Conservation (phyloP, 306 rosid species). For the Lablab purpureus region DNA sequence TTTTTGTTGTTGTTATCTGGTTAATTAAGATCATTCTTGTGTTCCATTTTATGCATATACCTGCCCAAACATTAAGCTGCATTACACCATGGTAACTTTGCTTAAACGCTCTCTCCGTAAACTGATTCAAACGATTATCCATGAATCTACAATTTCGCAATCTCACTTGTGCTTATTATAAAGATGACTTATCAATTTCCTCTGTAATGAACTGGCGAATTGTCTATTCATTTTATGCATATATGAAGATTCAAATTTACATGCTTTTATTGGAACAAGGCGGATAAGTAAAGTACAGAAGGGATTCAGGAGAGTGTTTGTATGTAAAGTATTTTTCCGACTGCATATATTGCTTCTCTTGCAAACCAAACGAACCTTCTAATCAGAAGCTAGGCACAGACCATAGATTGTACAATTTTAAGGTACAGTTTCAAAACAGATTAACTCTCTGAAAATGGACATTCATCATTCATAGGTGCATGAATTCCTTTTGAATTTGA, state of each 20-base stretch:
- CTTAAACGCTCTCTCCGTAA: neutral
- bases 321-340: neutral
- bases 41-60: neutral
- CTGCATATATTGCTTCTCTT: slow-evolving; percentile 32
- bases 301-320: slow-evolving; percentile 1
- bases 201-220: neutral
- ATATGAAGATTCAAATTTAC: slow-evolving; percentile 20
- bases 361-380: slow-evolving; percentile 37
- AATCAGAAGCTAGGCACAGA: slow-evolving; percentile 20
- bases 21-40: neutral
- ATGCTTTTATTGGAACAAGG: slow-evolving; percentile 47
- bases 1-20: neutral
- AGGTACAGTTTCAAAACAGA: slow-evolving; percentile 20
- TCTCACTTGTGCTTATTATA: neutral
- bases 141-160: neutral
- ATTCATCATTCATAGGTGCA: slow-evolving; percentile 66
- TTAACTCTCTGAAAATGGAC: slow-evolving; percentile 28
- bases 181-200: neutral
- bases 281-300: slow-evolving; percentile 35
- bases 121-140: neutral
- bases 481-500: slow-evolving; percentile 70
- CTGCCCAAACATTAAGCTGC: neutral
- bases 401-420: slow-evolving; percentile 37
- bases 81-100: neutral
- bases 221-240: slow-evolving; percentile 2